Base-by-base conservation (phyloP, 371 early-diverging fungal genomes). In the Circinella minor region DNA sequence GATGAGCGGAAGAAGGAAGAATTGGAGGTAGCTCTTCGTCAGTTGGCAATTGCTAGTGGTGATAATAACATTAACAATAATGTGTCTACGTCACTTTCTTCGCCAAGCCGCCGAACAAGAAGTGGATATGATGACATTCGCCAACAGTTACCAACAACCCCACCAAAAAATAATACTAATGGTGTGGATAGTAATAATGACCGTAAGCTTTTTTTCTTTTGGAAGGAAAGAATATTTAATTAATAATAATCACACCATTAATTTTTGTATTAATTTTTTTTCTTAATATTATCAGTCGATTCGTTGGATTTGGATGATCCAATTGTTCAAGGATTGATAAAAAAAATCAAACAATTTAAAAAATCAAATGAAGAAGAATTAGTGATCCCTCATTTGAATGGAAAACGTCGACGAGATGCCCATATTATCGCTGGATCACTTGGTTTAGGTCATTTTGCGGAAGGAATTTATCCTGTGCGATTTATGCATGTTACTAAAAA, bases 231-330 rank as follows among this genome's bases (percentile, higher is more conserved):
- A 74, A 20, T 55, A 63, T 39, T 71, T 43, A 43, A 1, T 43
- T 1, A 43, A 9, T 43, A 43, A 43, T 43, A 43, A 43, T 43
- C 43, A 43, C 43, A 43, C 43, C 43, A 43, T 43, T 9, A 43
- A 43, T 43, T 43, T 43, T 43, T 27, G 27, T 27, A 27, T 27
- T 13, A 3, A 1, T 17, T 48, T 61, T 36, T 38, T 37, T 17
- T 13, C 27, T 34, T 20, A 38, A 13, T 13, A 15, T 49, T 15
- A 64, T 34, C 48, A 63, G 54, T 59, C 68, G 84, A 82, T 70
- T 73, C 81, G 62, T 77, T 93, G 64, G 91, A 93, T 66, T 77
- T 92, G 68, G 89, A 90, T 68, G 89, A 92, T 70, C 84, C 87
- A 15, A 86, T 86, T 70, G 90, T 91, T 11, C 79, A 90, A 61